A percentile compares a stretch with the other conserved stretches of the same genome.
Evolutionary conservation across 768 basidiomycete species (phyloP).

Genomic region (Rhodosporidiobolus sp.): DNA sequence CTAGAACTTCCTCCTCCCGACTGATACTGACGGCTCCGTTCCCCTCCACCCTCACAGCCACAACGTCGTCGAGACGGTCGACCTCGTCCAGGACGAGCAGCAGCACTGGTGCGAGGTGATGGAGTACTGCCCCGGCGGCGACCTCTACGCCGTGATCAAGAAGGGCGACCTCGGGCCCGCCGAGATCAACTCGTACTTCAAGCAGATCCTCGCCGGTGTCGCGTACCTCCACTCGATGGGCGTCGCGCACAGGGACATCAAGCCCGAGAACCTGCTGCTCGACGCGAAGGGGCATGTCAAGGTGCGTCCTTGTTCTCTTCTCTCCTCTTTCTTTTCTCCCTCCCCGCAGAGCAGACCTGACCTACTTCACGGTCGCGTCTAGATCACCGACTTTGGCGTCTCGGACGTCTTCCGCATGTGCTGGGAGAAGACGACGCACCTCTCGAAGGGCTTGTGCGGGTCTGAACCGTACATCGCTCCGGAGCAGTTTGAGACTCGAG

Average conservation of each 20-base stretch:
- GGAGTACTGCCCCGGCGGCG: constrained; percentile 96
- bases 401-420: constrained; percentile 98
- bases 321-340: too few relatives aligned
- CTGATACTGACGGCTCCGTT: background rate
- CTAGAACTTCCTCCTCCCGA: background rate
- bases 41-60: constrained; percentile 61
- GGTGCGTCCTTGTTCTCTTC: too few relatives aligned
- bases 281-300: constrained; percentile 72
- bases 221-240: constrained; percentile 91
- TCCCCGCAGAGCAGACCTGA: too few relatives aligned
- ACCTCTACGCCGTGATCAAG: constrained; percentile 98
- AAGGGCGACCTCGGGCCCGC: constrained; percentile 86
- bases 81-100: constrained; percentile 95
- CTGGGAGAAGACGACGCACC: constrained; percentile 94
- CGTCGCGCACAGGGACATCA: constrained; percentile 96
- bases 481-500: constrained; percentile 93
- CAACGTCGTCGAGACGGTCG: constrained; percentile 97
- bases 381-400: constrained; percentile 96
- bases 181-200: constrained; percentile 97
- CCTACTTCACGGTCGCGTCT: constrained; percentile 58
- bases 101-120: constrained; percentile 99
- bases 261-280: constrained; percentile 95
- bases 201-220: constrained; percentile 85
- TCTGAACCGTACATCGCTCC: constrained; percentile 99
- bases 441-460: constrained; percentile 94